phyloP scores from a whole-genome alignment of 2,329 filamentous ascomycete genomes.

The Xylariaceae sp. region DNA sequence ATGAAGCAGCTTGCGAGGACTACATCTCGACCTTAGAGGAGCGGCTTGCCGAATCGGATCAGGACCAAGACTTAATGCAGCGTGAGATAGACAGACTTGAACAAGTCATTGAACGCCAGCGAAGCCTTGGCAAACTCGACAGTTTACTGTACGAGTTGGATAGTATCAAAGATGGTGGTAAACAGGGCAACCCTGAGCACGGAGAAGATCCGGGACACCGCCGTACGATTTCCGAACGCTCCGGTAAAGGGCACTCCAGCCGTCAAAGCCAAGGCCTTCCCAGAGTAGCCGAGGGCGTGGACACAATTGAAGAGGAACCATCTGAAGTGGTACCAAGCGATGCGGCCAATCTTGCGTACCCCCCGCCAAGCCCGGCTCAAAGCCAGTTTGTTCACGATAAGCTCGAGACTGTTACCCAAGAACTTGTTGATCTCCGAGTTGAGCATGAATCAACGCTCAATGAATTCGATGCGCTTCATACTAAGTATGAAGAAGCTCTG shows the following conservation, averaged over 20 bases:
- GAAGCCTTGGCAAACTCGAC: slow-evolving; percentile 91
- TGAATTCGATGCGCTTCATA: slow-evolving; percentile 74
- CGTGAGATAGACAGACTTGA: slow-evolving; percentile 91
- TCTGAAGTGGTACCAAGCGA: slow-evolving; percentile 19
- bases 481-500: slow-evolving; percentile 87
- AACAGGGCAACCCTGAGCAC: slow-evolving; percentile 31
- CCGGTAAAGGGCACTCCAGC: slow-evolving; percentile 50
- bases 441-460: slow-evolving; percentile 81
- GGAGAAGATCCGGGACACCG: slow-evolving; percentile 42
- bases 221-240: slow-evolving; percentile 46
- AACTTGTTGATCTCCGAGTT: slow-evolving; percentile 82
- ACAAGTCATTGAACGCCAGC: slow-evolving; percentile 89
- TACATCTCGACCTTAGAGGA: slow-evolving; percentile 97
- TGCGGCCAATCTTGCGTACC: slow-evolving; percentile 30
- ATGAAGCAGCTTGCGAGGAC: slow-evolving; percentile 84
- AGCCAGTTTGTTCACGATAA: slow-evolving; percentile 86
- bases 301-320: slow-evolving; percentile 29
- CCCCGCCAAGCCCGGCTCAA: slow-evolving; percentile 68
- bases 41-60: slow-evolving; percentile 88
- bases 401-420: slow-evolving; percentile 83
- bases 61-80: slow-evolving; percentile 95
- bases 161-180: slow-evolving; percentile 59
- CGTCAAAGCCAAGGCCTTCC: slow-evolving; percentile 47
- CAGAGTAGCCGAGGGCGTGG: slow-evolving; percentile 42
- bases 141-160: slow-evolving; percentile 89